A percentile compares a stretch with the other conserved stretches of the same genome.
These are phyloP conservation scores for Geotrichum australiense DNA, from an alignment of 1,139 yeast species.

Conservation along the genomic window DNA sequence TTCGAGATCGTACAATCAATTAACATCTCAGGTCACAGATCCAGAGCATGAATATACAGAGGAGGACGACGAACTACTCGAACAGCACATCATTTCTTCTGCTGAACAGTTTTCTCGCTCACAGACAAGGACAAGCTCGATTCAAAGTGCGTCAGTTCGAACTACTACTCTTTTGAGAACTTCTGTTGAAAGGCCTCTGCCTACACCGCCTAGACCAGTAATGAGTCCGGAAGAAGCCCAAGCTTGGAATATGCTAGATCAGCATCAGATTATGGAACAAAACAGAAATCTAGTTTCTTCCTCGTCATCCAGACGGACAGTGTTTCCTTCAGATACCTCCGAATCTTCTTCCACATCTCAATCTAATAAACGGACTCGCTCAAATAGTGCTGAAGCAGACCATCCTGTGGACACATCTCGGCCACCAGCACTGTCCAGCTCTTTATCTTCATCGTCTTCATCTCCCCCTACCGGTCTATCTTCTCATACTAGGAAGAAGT, in stretches of 20 bases:
- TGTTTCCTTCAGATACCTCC: conserved; percentile 11
- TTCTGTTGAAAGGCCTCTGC: conserved; percentile 13
- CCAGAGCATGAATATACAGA: not conserved
- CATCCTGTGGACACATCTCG: not conserved
- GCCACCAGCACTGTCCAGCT: too few species aligned
- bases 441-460: too few species aligned
- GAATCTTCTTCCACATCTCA: not conserved
- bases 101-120: conserved; percentile 9
- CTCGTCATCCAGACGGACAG: not conserved
- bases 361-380: too few species aligned
- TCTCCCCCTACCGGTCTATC: too few species aligned
- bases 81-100: conserved; percentile 3
- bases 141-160: not conserved
- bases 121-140: not conserved
- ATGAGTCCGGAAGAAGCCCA: conserved; percentile 28
- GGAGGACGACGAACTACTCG: conserved; percentile 6
- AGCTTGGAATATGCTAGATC: conserved; percentile 33
- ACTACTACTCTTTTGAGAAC: conserved; percentile 5
- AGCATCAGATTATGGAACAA: too few species aligned
- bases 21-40: conserved; percentile 2
- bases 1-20: conserved; percentile 2
- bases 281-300: too few species aligned
- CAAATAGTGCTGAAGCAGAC: too few species aligned
- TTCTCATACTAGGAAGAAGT: conserved; percentile 4
- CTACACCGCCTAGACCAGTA: conserved; percentile 8